Evolutionary conservation across 768 basidiomycete species (phyloP).

Genomic region (Nidularia pulvinata): DNA sequence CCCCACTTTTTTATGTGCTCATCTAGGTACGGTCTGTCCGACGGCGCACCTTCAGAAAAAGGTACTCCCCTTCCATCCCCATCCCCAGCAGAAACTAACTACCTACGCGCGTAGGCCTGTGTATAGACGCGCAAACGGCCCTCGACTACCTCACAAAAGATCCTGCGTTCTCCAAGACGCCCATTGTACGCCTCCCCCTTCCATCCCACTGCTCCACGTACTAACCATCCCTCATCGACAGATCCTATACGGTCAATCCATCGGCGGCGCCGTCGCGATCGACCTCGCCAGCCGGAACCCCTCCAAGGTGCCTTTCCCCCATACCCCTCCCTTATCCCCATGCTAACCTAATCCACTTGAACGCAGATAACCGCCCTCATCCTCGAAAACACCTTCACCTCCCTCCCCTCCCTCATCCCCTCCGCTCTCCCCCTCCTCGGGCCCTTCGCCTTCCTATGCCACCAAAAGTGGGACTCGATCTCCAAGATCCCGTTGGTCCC

Average conservation of each 20-base stretch:
- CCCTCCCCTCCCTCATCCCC: conserved; percentile 82
- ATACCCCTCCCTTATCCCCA: not conserved
- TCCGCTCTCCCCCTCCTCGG: conserved; percentile 72
- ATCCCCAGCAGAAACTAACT: not conserved
- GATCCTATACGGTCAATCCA: conserved; percentile 84
- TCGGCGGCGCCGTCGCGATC: conserved; percentile 93
- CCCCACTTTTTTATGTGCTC: not conserved
- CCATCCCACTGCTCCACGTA: not conserved
- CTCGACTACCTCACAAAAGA: conserved; percentile 74
- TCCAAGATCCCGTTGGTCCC: conserved; percentile 65
- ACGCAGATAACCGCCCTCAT: conserved; percentile 74
- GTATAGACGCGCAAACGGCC: conserved; percentile 82
- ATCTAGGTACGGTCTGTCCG: conserved; percentile 82
- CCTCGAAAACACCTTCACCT: conserved; percentile 93
- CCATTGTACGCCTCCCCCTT: conserved; percentile 48
- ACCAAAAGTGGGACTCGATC: conserved; percentile 87
- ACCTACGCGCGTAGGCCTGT: conserved; percentile 48
- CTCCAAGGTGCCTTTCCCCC: conserved; percentile 44
- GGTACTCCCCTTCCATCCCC: conserved; percentile 41
- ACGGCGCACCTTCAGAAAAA: conserved; percentile 85
- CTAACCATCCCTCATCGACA: conserved; percentile 14
- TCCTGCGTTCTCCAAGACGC: conserved; percentile 61
- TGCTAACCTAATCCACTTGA: not conserved
- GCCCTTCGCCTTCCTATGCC: conserved; percentile 77
- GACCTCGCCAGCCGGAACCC: conserved; percentile 84